Conservation (phyloP, 2,329 filamentous ascomycete species). For the Pyricularia grisea region DNA sequence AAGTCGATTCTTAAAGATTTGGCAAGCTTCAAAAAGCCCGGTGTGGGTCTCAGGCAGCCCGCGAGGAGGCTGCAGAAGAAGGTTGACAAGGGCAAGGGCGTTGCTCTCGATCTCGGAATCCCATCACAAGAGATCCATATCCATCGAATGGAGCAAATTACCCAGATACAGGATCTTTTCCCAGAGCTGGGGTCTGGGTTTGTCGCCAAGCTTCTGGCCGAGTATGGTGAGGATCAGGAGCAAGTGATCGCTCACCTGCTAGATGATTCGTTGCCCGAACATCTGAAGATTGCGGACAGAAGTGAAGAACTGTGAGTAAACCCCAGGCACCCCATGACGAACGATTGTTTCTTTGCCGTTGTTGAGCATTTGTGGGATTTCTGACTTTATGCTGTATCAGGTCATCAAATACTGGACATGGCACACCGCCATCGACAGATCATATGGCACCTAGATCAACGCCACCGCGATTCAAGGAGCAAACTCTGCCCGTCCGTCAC, state of each 20-base stretch:
- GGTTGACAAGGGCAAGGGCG: conserved; percentile 57
- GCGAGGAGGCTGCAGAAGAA: conserved; percentile 45
- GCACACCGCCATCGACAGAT: conserved; percentile 14
- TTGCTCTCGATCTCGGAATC: conserved; percentile 23
- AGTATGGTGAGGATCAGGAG: conserved; percentile 70
- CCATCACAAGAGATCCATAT: conserved; percentile 52
- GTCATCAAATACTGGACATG: conserved; percentile 9
- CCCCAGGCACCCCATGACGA: not conserved
- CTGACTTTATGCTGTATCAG: not conserved
- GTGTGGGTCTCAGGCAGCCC: conserved; percentile 32
- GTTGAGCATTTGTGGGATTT: not conserved
- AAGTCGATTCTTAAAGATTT: conserved; percentile 53
- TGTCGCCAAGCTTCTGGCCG: conserved; percentile 67
- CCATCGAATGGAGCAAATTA: conserved; percentile 75
- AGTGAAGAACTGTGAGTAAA: conserved; percentile 50
- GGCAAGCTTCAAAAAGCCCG: conserved; percentile 48
- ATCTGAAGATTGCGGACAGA: conserved; percentile 56
- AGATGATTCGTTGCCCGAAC: conserved; percentile 62
- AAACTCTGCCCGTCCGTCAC: conserved; percentile 46
- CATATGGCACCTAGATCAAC: conserved; percentile 18
- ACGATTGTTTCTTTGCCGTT: not conserved
- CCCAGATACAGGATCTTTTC: conserved; percentile 89
- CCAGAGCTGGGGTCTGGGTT: conserved; percentile 80
- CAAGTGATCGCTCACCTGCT: conserved; percentile 73
- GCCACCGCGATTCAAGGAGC: conserved; percentile 49